A percentile compares a stretch with the other conserved stretches of the same genome.
phyloP scores from a whole-genome alignment of 2,329 filamentous ascomycete species.

The Pestalotiopsis sp. region DNA sequence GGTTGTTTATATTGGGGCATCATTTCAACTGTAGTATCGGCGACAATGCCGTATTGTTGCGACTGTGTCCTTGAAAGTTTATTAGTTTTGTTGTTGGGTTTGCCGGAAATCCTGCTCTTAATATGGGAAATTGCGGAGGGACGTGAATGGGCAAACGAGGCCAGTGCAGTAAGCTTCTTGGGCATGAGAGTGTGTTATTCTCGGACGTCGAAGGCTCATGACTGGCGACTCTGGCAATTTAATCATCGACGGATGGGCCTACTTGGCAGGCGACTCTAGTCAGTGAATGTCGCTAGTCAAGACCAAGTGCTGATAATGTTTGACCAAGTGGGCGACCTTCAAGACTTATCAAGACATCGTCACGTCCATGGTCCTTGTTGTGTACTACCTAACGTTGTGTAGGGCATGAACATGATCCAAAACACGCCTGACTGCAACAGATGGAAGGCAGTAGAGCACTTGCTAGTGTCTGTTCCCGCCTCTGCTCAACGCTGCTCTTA shows the following conservation, averaged over 20 bases:
- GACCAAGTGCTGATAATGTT: neutral
- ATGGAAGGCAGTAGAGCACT: neutral
- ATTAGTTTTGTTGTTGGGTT: neutral
- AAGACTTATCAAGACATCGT: neutral
- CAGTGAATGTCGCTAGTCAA: neutral
- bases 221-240: neutral
- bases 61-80: neutral
- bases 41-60: neutral
- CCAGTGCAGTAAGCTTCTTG: slow-evolving; percentile 1
- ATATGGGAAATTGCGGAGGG: slow-evolving; percentile 6
- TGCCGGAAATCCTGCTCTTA: neutral
- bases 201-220: neutral
- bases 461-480: neutral
- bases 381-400: neutral
- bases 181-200: neutral
- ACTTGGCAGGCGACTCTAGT: neutral
- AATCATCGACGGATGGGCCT: neutral
- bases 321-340: neutral
- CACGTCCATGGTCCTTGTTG: neutral
- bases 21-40: slow-evolving; percentile 5
- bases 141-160: slow-evolving; percentile 3
- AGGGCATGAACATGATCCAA: neutral
- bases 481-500: neutral
- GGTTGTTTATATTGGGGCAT: slow-evolving; percentile 4
- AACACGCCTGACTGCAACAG: neutral